Conservation (phyloP, 352 stramenopile genomes). For the Globisporangium nodosum region DNA sequence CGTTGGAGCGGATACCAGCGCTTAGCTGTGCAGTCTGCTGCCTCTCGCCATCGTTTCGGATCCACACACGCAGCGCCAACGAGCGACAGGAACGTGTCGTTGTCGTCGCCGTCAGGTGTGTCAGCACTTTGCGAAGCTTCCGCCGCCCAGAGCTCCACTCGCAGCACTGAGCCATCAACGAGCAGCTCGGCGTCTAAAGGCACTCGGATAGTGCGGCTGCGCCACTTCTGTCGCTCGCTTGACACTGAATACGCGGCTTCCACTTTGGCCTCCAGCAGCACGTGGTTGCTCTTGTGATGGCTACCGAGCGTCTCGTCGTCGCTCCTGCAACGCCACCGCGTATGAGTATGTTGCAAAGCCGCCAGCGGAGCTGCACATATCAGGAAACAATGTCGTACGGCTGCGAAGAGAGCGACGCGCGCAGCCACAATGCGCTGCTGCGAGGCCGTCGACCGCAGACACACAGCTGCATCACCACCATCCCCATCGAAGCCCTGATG, state of each 20-base stretch:
- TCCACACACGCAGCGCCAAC: constrained; percentile 2
- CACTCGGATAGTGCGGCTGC: neutral
- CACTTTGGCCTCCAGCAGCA: neutral
- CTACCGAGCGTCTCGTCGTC: neutral
- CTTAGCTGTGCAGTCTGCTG: neutral
- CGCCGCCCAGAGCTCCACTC: constrained; percentile 9
- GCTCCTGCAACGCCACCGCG: no score
- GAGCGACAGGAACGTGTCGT: constrained; percentile 5
- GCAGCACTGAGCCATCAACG: neutral
- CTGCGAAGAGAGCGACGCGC: neutral
- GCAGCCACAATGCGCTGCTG: neutral
- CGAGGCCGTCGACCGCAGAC: neutral
- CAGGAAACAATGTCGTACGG: no score
- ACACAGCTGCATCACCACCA: neutral
- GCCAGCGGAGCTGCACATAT: no score
- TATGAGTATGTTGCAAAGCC: no score
- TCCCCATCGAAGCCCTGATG: no score
- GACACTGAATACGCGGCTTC: neutral
- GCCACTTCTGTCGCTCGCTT: neutral
- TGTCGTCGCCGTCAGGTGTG: neutral
- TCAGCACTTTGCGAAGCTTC: no score
- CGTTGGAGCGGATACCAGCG: constrained; percentile 11
- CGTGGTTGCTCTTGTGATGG: neutral
- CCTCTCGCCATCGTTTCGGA: neutral
- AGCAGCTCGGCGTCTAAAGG: neutral